A percentile compares a stretch with the other conserved stretches of the same genome.
phyloP scores from a whole-genome alignment of 108 stramenopile genomes.

The Nitzschia putrida region DNA sequence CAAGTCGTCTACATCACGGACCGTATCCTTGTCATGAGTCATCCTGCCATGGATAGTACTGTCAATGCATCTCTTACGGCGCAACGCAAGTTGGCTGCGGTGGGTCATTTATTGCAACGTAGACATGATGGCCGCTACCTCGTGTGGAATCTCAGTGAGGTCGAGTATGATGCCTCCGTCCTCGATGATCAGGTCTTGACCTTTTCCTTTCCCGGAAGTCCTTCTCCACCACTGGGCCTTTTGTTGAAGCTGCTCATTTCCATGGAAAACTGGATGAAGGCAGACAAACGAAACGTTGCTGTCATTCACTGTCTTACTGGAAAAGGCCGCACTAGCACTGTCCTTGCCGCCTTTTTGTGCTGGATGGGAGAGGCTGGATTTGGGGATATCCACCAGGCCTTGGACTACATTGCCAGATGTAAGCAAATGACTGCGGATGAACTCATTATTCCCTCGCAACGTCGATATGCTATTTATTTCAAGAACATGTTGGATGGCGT shows the following conservation, averaged over 20 bases:
- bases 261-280: conserved; percentile 94
- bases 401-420: conserved; percentile 87
- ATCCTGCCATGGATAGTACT: conserved; percentile 68
- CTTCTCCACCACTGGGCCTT: conserved; percentile 92
- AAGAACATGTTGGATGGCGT: conserved; percentile 83
- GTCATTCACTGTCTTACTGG: conserved; percentile 97
- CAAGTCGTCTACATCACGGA: conserved; percentile 87
- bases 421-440: conserved; percentile 65
- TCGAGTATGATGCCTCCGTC: conserved; percentile 80
- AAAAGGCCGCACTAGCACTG: conserved; percentile 86
- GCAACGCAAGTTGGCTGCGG: conserved; percentile 72
- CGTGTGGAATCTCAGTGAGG: conserved; percentile 96
- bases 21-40: conserved; percentile 74
- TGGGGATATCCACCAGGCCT: conserved; percentile 68
- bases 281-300: conserved; percentile 88
- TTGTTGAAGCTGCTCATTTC: conserved; percentile 84
- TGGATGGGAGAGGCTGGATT: conserved; percentile 95
- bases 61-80: conserved; percentile 63
- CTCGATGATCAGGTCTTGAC: conserved; percentile 91
- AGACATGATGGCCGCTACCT: conserved; percentile 81
- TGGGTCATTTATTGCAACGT: conserved; percentile 72
- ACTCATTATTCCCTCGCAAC: conserved; percentile 94
- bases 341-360: conserved; percentile 88
- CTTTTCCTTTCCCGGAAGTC: conserved; percentile 92
- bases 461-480: conserved; percentile 91